Conservation (phyloP, 371 early-diverging fungal species). For the Actinomortierella wolfii region DNA sequence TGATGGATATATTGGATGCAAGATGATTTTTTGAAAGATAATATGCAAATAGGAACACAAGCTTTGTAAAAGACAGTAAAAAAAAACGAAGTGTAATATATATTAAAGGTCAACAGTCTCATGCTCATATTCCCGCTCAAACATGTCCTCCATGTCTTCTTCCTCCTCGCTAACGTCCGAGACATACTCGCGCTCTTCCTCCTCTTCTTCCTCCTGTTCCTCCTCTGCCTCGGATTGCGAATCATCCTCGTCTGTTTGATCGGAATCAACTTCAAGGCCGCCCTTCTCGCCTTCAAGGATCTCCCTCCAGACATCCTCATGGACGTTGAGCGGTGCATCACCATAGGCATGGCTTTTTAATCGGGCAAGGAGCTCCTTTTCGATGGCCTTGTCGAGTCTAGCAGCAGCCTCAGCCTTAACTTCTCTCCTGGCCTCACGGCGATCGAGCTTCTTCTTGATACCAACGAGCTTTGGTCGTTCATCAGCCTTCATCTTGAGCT, state of each 20-base stretch:
- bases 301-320: constrained; percentile 86
- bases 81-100: constrained; percentile 9
- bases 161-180: constrained; percentile 50
- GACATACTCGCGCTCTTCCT: constrained; percentile 55
- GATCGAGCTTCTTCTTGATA: constrained; percentile 93
- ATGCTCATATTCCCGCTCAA: constrained; percentile 48
- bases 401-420: constrained; percentile 94
- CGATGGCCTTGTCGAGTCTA: constrained; percentile 93
- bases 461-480: constrained; percentile 81
- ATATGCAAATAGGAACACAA: no score
- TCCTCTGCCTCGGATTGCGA: constrained; percentile 59
- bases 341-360: constrained; percentile 93
- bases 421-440: constrained; percentile 92
- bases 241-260: constrained; percentile 71
- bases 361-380: constrained; percentile 96
- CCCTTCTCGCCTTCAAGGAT: constrained; percentile 67
- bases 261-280: constrained; percentile 72
- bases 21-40: no score
- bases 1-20: no score
- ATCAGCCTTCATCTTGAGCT: constrained; percentile 85
- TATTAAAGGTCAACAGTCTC: constrained; percentile 35
- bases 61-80: no score
- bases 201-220: constrained; percentile 58
- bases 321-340: constrained; percentile 91
- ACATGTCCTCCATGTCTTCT: constrained; percentile 53